These are phyloP conservation scores for Infundibulicybe gibba DNA, from an alignment of 768 basidiomycete genomes.

Conservation along the genomic window DNA sequence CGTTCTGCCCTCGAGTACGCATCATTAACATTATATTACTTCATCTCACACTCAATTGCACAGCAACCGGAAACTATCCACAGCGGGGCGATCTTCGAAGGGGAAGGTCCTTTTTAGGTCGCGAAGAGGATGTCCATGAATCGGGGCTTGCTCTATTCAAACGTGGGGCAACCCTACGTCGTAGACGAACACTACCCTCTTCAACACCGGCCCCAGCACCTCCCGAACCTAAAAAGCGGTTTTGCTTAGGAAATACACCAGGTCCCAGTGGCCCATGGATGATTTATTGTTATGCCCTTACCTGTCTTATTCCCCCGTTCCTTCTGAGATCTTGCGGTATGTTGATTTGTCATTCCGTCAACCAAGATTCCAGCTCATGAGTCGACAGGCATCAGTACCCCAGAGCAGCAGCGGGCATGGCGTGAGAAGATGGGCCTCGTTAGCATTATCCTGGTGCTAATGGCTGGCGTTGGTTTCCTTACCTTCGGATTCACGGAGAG, in stretches of 20 bases:
- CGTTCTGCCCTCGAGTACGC: slow-evolving; percentile 78
- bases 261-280: slow-evolving; percentile 95
- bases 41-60: slow-evolving; percentile 2
- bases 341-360: slow-evolving; percentile 23
- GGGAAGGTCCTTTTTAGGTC: slow-evolving; percentile 84
- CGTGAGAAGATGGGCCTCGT: slow-evolving; percentile 97
- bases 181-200: slow-evolving; percentile 53
- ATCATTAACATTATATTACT: slow-evolving; percentile 8
- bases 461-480: slow-evolving; percentile 95
- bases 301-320: slow-evolving; percentile 77
- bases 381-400: slow-evolving; percentile 74
- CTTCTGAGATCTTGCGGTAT: slow-evolving; percentile 75
- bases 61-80: slow-evolving; percentile 81
- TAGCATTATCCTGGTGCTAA: slow-evolving; percentile 71
- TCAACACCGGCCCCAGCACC: slow-evolving; percentile 33
- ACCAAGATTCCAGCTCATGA: not conserved
- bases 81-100: slow-evolving; percentile 60
- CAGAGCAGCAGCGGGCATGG: slow-evolving; percentile 96
- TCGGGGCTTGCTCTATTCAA: slow-evolving; percentile 92
- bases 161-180: slow-evolving; percentile 73
- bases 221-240: slow-evolving; percentile 33
- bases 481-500: slow-evolving; percentile 97
- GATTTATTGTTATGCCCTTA: slow-evolving; percentile 87
- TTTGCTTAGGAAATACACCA: slow-evolving; percentile 68
- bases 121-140: slow-evolving; percentile 90